A percentile compares a stretch with the other conserved stretches of the same genome.
These are phyloP conservation scores for Deinandra increscens DNA, from an alignment of 129 eudicot species.

Conservation along the genomic window DNA sequence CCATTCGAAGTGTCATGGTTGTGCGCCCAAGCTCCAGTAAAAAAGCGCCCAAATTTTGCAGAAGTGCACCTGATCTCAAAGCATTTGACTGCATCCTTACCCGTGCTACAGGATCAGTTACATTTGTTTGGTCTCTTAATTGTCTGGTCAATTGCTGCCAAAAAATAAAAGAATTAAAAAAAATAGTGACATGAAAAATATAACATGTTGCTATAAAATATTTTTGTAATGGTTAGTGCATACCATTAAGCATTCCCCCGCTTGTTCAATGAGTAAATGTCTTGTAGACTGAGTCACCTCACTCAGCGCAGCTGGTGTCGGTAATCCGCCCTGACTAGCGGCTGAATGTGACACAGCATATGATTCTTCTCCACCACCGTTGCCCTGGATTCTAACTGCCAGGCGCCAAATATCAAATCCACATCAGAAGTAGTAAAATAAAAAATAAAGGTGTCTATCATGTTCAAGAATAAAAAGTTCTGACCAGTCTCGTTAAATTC, in stretches of 20 bases:
- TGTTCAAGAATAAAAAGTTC: conserved; percentile 17
- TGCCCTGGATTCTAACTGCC: conserved; percentile 47
- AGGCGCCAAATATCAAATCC: conserved; percentile 28
- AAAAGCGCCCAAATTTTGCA: conserved; percentile 79
- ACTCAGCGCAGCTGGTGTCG: conserved; percentile 71
- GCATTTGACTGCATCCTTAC: conserved; percentile 66
- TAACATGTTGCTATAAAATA: not conserved
- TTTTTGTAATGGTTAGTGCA: conserved; percentile 3
- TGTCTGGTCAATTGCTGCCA: conserved; percentile 69
- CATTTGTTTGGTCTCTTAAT: conserved; percentile 47
- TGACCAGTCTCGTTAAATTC: conserved; percentile 64
- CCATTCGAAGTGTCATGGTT: conserved; percentile 73
- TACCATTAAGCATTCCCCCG: conserved; percentile 64
- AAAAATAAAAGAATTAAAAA: not conserved
- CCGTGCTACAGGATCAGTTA: conserved; percentile 52
- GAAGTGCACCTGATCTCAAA: conserved; percentile 60
- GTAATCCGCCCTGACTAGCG: conserved; percentile 47
- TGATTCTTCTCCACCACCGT: conserved; percentile 36
- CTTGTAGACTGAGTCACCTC: conserved; percentile 64
- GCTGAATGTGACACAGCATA: conserved; percentile 31
- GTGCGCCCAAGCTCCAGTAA: conserved; percentile 86
- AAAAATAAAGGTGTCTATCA: not conserved
- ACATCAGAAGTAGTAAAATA: not conserved
- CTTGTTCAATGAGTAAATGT: conserved; percentile 65
- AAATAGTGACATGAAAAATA: not conserved